phyloP scores from a whole-genome alignment of 176 grass and related monocot species.

The Oryza nivara region DNA sequence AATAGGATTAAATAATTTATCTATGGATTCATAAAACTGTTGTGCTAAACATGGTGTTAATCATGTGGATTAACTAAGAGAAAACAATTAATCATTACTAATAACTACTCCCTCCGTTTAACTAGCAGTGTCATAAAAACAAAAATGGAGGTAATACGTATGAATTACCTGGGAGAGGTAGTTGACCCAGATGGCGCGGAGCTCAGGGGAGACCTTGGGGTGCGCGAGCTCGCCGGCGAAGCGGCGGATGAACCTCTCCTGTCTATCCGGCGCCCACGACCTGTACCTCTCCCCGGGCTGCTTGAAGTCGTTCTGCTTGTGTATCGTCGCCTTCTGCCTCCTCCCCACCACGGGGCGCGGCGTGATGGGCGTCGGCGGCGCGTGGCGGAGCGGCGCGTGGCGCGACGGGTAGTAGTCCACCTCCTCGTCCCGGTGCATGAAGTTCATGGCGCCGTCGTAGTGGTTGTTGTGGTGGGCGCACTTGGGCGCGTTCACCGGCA shows the following conservation, averaged over 20 bases:
- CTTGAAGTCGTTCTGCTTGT: conserved; percentile 85
- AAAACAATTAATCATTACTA: no score
- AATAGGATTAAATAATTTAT: no score
- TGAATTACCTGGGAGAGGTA: conserved; percentile 61
- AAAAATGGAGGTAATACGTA: no score
- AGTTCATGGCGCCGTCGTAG: conserved; percentile 81
- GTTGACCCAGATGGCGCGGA: conserved; percentile 66
- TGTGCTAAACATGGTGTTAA: no score
- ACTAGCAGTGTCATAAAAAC: no score
- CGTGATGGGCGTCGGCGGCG: conserved; percentile 42
- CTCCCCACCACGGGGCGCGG: conserved; percentile 45
- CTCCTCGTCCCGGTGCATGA: conserved; percentile 90
- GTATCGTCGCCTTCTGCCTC: conserved; percentile 60
- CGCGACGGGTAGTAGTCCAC: conserved; percentile 84
- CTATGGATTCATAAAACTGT: no score
- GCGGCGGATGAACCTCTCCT: conserved; percentile 66
- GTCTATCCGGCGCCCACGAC: conserved; percentile 68
- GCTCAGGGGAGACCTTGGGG: conserved; percentile 83
- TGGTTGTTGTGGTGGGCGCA: conserved; percentile 79
- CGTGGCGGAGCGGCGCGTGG: conserved; percentile 67
- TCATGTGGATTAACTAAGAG: no score
- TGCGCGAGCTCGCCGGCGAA: conserved; percentile 47
- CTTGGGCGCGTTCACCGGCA: conserved; percentile 81
- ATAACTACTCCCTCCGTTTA: no score
- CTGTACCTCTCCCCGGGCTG: conserved; percentile 86